Percentiles rank a stretch among this genome's conserved stretches.
These are phyloP conservation scores for Gossypium schwendimanii DNA, from an alignment of 441 rosid genomes.

Conservation along the genomic window DNA sequence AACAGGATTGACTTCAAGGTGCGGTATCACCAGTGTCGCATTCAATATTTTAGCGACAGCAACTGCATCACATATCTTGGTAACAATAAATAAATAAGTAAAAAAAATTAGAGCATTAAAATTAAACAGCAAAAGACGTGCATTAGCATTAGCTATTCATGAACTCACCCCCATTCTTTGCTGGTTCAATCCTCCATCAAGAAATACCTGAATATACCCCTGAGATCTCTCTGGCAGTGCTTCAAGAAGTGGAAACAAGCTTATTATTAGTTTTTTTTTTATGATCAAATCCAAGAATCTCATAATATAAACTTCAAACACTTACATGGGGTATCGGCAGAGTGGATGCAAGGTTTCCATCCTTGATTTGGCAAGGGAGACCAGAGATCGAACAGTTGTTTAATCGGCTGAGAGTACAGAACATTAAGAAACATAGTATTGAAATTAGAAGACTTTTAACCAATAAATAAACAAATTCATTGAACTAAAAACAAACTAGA, in stretches of 20 bases:
- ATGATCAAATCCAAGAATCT: background rate
- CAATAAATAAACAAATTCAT: background rate
- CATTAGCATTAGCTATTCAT: background rate
- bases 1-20: constrained; percentile 74
- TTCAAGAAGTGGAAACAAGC: constrained; percentile 21
- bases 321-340: constrained; percentile 32
- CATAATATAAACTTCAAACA: background rate
- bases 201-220: constrained; percentile 60
- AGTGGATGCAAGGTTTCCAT: constrained; percentile 48
- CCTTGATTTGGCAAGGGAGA: constrained; percentile 57
- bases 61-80: constrained; percentile 72
- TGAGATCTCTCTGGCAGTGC: constrained; percentile 41
- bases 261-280: background rate
- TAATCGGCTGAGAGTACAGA: constrained; percentile 35
- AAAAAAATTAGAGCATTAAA: background rate
- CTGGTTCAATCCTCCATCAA: constrained; percentile 78
- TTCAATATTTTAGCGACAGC: constrained; percentile 66
- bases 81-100: constrained; percentile 8
- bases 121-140: background rate
- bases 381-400: constrained; percentile 56
- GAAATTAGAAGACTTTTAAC: background rate
- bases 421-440: background rate
- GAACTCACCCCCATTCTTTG: constrained; percentile 68
- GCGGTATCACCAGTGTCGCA: constrained; percentile 60
- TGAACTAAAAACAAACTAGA: background rate